Evolutionary conservation across 768 basidiomycete species (phyloP).

Genomic region (Lyophyllum decastes): DNA sequence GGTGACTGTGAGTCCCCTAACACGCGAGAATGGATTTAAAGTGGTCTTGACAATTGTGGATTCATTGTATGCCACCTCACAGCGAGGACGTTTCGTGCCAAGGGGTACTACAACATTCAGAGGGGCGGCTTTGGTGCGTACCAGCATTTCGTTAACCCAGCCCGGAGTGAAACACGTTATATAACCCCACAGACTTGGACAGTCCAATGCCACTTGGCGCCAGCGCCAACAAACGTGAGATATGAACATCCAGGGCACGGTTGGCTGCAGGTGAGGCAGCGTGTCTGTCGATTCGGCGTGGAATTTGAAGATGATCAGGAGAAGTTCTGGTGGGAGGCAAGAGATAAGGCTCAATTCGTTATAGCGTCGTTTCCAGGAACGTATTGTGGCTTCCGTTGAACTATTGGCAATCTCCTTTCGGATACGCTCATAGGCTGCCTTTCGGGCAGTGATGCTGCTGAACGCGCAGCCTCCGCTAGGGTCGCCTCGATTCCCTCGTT

Average conservation of each 20-base stretch:
- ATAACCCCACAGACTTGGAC: slow-evolving; percentile 1
- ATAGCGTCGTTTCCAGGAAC: neutral
- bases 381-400: neutral
- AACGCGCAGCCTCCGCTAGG: neutral
- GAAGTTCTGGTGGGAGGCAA: slow-evolving; percentile 2
- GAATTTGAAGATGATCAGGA: neutral
- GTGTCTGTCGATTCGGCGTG: neutral
- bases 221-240: slow-evolving; percentile 1
- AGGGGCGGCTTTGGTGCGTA: neutral
- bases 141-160: neutral
- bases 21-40: neutral
- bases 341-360: neutral
- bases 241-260: neutral
- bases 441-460: slow-evolving; percentile 1
- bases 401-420: neutral
- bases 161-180: neutral
- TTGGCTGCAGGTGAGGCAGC: neutral
- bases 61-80: neutral
- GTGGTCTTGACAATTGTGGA: neutral
- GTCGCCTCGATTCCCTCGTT: no score
- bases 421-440: neutral
- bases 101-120: neutral
- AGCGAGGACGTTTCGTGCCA: neutral
- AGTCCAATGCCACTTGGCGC: slow-evolving; percentile 1
- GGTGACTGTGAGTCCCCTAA: neutral